Evolutionary conservation across 139 green algal species (phyloP).

Genomic region (Yamagishiella unicocca): DNA sequence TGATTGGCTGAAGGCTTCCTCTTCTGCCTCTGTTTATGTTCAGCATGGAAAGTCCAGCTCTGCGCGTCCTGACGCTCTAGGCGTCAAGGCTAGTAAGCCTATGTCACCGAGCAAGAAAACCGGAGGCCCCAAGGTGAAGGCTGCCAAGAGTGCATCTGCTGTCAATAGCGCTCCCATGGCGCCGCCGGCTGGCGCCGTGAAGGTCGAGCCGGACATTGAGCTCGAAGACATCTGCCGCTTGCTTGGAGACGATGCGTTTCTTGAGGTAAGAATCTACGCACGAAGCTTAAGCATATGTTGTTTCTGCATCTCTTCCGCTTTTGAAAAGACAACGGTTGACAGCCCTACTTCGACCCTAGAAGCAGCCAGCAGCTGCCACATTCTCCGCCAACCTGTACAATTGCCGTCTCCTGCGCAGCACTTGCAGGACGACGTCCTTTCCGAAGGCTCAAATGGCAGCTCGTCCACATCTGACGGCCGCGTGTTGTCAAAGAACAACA

Average conservation of each 20-base stretch:
- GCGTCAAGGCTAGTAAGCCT: neutral
- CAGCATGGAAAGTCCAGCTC: neutral
- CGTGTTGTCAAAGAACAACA: constrained; percentile 18
- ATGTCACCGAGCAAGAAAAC: constrained; percentile 17
- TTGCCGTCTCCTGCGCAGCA: too few species aligned
- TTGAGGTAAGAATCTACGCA: constrained; percentile 38
- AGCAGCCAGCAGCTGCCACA: too few species aligned
- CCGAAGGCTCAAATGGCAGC: constrained; percentile 38
- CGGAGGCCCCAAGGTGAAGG: neutral
- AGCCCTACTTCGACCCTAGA: too few species aligned
- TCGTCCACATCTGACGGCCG: neutral
- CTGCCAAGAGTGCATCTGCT: neutral
- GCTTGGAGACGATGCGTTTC: constrained; percentile 23
- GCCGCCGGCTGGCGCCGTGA: neutral
- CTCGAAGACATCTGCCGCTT: constrained; percentile 23
- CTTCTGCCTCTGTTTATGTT: neutral
- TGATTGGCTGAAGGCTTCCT: too few species aligned
- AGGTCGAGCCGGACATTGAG: constrained; percentile 12
- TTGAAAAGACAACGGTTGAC: too few species aligned
- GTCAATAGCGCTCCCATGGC: neutral
- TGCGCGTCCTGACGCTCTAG: neutral
- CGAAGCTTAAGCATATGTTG: too few species aligned
- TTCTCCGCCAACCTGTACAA: too few species aligned
- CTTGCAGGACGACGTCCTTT: constrained; percentile 33
- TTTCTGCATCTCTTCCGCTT: too few species aligned